Evolutionary conservation across 1,284 basidiomycete species (phyloP), one percentile per base, ranked within the genome.

Genomic region (Malassezia yamatoensis): DNA sequence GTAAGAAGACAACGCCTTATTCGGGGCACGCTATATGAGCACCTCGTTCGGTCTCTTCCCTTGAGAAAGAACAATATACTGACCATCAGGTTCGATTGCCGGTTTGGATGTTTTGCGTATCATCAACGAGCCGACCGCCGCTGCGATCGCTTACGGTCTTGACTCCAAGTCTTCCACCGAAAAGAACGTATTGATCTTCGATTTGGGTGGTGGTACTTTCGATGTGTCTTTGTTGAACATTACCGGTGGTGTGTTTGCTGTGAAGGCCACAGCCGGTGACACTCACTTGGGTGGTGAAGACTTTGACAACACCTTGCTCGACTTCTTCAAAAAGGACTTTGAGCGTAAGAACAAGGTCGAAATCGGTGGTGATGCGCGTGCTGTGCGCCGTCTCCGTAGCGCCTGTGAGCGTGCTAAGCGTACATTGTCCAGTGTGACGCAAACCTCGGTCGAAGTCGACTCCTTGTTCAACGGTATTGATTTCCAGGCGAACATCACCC

Each of bases 351-450:
- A 77, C 77, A 82, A 82, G 80, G 82, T 85, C 72, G 93, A 98
- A 78, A 94, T 99, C 78, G 88, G 88, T 45, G 88, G 87, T 43
- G 90, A 98, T 79, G 79, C 91, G 64, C 88, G 93, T 82, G 94
- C 93, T 59, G 83, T 94, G 71, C 83, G 93, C 68, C 88, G 94
- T 79, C 82, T 99, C 68, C 83, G 90, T 66, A 88, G 86, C 68
- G 94, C 94, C 72, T 96, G 93, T 80, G 93, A 98, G 80, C 90
- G 93, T 83, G 94, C 90, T 61, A 99, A 99, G 86, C 84, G 93
- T 72, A 96, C 91, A 3, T 85, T 99, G 59, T 98, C 94, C 52
- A 90, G 87, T 72, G 93, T 94, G 73, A 85, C 93, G 62, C 93
- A 96, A 81, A 98, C 93, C 73, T 94, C 90, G 62, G 86, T 98